Base-by-base conservation (phyloP, 306 rosid species). In the Canavalia ensiformis region DNA sequence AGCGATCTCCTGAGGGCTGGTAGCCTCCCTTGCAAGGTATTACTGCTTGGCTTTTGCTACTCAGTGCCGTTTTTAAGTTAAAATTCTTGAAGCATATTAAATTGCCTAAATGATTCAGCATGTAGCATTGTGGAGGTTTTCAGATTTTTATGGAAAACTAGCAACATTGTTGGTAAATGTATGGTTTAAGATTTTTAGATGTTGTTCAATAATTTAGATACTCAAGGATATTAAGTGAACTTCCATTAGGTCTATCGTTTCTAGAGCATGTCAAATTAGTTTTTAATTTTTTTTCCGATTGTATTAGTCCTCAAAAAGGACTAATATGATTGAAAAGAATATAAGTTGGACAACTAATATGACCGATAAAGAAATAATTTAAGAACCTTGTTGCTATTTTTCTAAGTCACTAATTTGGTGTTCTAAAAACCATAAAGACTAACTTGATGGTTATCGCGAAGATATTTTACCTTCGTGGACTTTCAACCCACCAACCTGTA, bases 11-110 rank as follows among this genome's bases (percentile, higher is more conserved):
- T 62, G 55, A 89, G 76, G 82, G 90, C 84, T 25, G 95, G 97
- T 30, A 91, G 98, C 72, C 94, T 94, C 51, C 98, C 98, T 73
- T 86, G 92, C 92, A 87, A 92, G 97, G 98, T 94, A 87, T 59
- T 77, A 52, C 55, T 39, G 69, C 76, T 68, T 80, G 76, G 49
- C 6, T 75, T 75, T 42, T 71, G 64, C 35, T 31, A 25, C 52
- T 25, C 11, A 7, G 25, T 78, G 30, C 50, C 67, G 31, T 12
- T 25, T 58, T 71, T 47, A 66, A 63, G 51, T 72, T 12, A 9
- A 78, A 65, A 30, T 7, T 41, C 50, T 54, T 10, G 25, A 67
- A 63, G 64, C 50, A 6, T 5, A 49, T 76, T 54, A 10, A 76
- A 70, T 35, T 66, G 13, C 41, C 42, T 4, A 25, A 8, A 44